A percentile compares a stretch with the other conserved stretches of the same genome.
Conservation (phyloP, 2,329 filamentous ascomycete species). For the Aspergillus sp. region DNA sequence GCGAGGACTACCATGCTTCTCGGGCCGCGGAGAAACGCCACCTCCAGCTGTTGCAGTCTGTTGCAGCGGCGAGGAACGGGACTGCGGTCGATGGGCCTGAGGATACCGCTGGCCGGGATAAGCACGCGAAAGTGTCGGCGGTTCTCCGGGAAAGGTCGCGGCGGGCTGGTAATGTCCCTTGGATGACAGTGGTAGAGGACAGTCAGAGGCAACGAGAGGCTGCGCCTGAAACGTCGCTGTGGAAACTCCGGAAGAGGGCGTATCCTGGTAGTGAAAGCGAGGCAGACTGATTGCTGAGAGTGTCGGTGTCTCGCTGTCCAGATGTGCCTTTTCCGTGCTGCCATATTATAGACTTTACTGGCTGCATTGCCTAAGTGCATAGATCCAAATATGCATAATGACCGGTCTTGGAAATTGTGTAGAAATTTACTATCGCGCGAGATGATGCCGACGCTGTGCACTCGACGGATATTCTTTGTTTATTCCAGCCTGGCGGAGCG, state of each 20-base stretch:
- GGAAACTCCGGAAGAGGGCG: conserved; percentile 33
- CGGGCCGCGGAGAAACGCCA: conserved; percentile 27
- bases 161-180: conserved; percentile 31
- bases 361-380: background rate
- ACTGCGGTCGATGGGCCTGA: conserved; percentile 3
- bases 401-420: too few relatives aligned
- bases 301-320: too few relatives aligned
- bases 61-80: conserved; percentile 14
- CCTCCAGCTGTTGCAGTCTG: conserved; percentile 13
- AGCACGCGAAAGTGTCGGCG: conserved; percentile 15
- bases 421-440: too few relatives aligned
- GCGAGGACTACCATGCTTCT: conserved; percentile 34
- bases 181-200: conserved; percentile 32
- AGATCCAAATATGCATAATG: background rate
- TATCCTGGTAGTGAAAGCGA: conserved; percentile 31
- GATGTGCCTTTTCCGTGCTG: too few relatives aligned
- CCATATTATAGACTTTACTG: background rate
- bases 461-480: too few relatives aligned
- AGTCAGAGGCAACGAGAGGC: conserved; percentile 19
- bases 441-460: too few relatives aligned
- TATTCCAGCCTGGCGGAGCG: too few relatives aligned
- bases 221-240: conserved; percentile 22
- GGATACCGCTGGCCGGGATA: conserved; percentile 3
- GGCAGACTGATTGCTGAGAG: conserved; percentile 20
- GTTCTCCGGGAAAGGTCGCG: conserved; percentile 25